phyloP scores from a whole-genome alignment of 352 stramenopile species.

The Globisporangium middletonii region DNA sequence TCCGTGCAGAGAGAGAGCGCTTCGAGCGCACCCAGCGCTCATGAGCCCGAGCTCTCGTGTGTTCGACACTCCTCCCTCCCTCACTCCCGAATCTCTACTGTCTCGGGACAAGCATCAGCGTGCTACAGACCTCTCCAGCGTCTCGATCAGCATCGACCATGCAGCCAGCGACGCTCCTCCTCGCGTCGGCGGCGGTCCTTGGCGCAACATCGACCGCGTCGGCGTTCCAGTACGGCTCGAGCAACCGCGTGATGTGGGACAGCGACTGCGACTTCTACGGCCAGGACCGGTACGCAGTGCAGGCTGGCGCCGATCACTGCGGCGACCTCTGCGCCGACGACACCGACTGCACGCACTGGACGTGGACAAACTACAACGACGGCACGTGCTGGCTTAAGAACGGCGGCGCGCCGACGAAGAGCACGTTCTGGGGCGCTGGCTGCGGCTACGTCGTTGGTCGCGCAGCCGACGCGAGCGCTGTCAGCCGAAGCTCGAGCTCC shows the following conservation, averaged over 20 bases:
- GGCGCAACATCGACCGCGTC: background rate
- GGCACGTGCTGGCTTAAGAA: conserved; percentile 61
- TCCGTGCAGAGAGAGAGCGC: background rate
- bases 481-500: background rate
- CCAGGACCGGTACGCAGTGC: conserved; percentile 11
- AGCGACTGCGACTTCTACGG: conserved; percentile 16
- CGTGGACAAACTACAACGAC: conserved; percentile 41
- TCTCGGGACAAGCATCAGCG: background rate
- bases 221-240: conserved; percentile 7
- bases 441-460: conserved; percentile 36
- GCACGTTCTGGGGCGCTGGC: conserved; percentile 16
- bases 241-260: conserved; percentile 15
- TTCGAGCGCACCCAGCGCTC: background rate
- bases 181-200: background rate
- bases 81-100: background rate
- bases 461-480: conserved; percentile 11
- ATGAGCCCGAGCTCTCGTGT: background rate
- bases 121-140: background rate
- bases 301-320: conserved; percentile 2
- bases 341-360: conserved; percentile 35
- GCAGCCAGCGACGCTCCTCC: background rate
- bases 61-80: background rate
- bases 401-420: conserved; percentile 6
- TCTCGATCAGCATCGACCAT: background rate
- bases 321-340: conserved; percentile 20